Evolutionary conservation across 2,329 filamentous ascomycete species (phyloP).

Genomic region (Pseudogymnoascus sp.): DNA sequence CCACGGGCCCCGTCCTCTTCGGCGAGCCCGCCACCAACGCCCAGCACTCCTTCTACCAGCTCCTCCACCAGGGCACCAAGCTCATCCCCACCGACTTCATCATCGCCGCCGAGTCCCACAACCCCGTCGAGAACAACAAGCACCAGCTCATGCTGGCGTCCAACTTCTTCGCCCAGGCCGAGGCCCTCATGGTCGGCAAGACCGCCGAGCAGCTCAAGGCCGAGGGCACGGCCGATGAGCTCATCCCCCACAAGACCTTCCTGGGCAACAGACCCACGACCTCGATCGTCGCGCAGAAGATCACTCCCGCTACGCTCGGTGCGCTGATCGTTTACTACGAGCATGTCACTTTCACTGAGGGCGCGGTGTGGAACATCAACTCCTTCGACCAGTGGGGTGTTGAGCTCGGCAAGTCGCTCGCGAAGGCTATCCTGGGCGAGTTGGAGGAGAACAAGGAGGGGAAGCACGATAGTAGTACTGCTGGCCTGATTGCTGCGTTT

Average conservation of each 20-base stretch:
- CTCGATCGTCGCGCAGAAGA: constrained; percentile 81
- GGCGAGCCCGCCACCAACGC: constrained; percentile 98
- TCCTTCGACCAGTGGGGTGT: constrained; percentile 99
- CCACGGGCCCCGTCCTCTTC: constrained; percentile 90
- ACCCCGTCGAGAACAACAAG: constrained; percentile 82
- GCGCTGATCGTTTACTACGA: constrained; percentile 98
- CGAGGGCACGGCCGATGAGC: constrained; percentile 62
- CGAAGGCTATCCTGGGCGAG: constrained; percentile 84
- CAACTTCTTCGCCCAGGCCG: constrained; percentile 84
- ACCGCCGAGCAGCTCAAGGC: constrained; percentile 69
- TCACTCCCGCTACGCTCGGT: constrained; percentile 87
- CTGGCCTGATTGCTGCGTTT: constrained; percentile 82
- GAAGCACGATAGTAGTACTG: constrained; percentile 80
- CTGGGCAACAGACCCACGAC: constrained; percentile 95
- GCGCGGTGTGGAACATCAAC: constrained; percentile 99
- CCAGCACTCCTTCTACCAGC: constrained; percentile 99
- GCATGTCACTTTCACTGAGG: constrained; percentile 95
- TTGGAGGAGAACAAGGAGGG: constrained; percentile 67
- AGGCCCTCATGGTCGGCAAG: constrained; percentile 88
- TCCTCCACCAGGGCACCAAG: constrained; percentile 98
- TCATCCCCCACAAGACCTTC: constrained; percentile 99
- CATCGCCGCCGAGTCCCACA: constrained; percentile 91
- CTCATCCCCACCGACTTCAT: constrained; percentile 98
- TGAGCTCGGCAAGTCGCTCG: constrained; percentile 90
- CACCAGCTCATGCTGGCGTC: constrained; percentile 95